Evolutionary conservation across 208 protist genomes (phyloP).

Genomic region (Acanthamoeba triangularis): DNA sequence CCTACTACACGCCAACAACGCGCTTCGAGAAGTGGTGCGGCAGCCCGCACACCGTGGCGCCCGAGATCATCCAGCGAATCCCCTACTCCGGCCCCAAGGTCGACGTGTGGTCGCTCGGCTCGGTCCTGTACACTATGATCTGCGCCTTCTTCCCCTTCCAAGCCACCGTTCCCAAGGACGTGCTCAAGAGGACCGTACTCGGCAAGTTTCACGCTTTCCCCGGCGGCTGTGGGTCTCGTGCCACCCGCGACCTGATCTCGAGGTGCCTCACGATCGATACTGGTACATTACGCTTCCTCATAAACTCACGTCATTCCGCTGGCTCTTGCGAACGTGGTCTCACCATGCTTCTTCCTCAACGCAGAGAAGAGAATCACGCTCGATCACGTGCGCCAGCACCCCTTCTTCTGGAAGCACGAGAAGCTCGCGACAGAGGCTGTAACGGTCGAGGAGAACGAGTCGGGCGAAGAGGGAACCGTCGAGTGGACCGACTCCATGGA

Average conservation of each 20-base stretch:
- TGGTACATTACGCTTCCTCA: not conserved
- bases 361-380: conserved; percentile 18
- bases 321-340: not conserved
- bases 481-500: conserved; percentile 22
- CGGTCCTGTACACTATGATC: conserved; percentile 98
- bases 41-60: conserved; percentile 96
- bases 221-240: conserved; percentile 30
- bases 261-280: conserved; percentile 6
- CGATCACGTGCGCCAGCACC: conserved; percentile 39
- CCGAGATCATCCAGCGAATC: conserved; percentile 90
- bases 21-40: conserved; percentile 94
- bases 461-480: not conserved
- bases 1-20: not conserved
- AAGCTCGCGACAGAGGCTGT: no score
- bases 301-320: not conserved
- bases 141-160: conserved; percentile 97
- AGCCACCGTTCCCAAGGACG: conserved; percentile 36
- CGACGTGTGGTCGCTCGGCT: conserved; percentile 98
- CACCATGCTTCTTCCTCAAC: not conserved
- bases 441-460: conserved; percentile 47
- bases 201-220: conserved; percentile 66
- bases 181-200: not conserved
- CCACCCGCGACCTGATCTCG: conserved; percentile 32
- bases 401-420: conserved; percentile 65
- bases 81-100: conserved; percentile 95